phyloP scores from a whole-genome alignment of 2,329 filamentous ascomycete species.

The Aspergillus tamarii region DNA sequence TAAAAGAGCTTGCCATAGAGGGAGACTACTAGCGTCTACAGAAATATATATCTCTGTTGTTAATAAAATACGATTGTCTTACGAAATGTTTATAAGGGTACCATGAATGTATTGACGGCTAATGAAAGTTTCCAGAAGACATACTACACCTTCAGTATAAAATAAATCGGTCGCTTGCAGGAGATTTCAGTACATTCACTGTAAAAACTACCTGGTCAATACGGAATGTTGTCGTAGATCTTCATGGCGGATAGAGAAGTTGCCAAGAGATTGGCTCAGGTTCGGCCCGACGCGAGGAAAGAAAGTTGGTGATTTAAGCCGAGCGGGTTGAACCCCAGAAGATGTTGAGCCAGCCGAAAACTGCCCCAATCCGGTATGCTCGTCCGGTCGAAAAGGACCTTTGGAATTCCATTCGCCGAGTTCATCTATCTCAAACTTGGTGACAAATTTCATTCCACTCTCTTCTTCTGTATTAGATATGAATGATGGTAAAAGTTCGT shows the following conservation, averaged over 20 bases:
- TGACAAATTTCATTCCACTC: neutral
- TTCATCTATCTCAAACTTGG: neutral
- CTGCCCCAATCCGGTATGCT: neutral
- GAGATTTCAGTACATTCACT: neutral
- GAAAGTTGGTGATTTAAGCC: neutral
- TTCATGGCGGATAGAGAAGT: neutral
- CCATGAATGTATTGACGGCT: no score
- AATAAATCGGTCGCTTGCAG: fast-evolving
- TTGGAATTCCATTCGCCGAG: no score
- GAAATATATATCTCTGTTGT: no score
- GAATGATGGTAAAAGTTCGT: neutral
- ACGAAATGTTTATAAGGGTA: no score
- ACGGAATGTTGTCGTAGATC: neutral
- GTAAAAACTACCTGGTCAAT: neutral
- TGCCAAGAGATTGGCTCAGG: neutral
- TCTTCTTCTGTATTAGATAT: neutral
- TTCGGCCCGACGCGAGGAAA: neutral
- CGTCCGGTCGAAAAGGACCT: neutral
- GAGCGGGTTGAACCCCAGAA: neutral
- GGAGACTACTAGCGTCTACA: fast-evolving
- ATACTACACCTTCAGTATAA: no score
- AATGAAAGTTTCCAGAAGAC: no score
- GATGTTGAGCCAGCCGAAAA: no score
- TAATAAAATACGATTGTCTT: no score
- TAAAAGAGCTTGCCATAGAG: no score